Base-by-base conservation (phyloP, 2,329 filamentous ascomycete species). In the Penicillium oxalicum region DNA sequence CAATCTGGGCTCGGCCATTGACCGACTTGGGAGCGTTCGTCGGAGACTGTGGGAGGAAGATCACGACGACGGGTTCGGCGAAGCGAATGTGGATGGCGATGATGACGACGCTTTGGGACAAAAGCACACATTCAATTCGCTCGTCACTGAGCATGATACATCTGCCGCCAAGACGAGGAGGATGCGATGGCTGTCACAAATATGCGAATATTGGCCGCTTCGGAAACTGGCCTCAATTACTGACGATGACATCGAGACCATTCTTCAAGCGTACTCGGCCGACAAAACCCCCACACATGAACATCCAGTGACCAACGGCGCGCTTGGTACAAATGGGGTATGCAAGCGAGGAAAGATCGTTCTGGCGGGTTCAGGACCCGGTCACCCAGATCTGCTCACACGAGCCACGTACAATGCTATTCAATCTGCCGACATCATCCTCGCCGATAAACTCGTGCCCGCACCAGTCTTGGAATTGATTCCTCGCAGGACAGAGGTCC, bases 121-220 rank as follows among this genome's bases (percentile, higher is more conserved):
- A 69, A 81, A 79, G 12, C 82, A 91, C 1, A 80, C 78, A 0
- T 96, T 98, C 69, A 98, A 98, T 68, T 83, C 80, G 52, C 76
- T 98, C 4, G 79, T 97, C 5, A 81, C 66, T 0, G 84, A 88
- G 40, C 82, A 84, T 39, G 88, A 93, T 61, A 72, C 80, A 0
- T 84, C 87, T 51, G 84, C 84, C 3, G 81, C 83, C 12, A 89
- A 89, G 64, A 90, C 81, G 24, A 78, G 91, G 51, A 80, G 93
- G 44, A 91, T 95, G 76, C 81, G 93, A 49, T 98, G 93, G 93
- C 76, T 98, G 1, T 82, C 87, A 18, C 93, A 98, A 66, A 89
- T 98, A 45, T 98, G 93, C 77, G 93, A 98, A 74, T 98, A 98
- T 71, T 98, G 93, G 93, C 91, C 93, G 1, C 77, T 98, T 26